Evolutionary conservation across 2,329 filamentous ascomycete genomes (phyloP).

Genomic region (Sporothrix euskadiensis): DNA sequence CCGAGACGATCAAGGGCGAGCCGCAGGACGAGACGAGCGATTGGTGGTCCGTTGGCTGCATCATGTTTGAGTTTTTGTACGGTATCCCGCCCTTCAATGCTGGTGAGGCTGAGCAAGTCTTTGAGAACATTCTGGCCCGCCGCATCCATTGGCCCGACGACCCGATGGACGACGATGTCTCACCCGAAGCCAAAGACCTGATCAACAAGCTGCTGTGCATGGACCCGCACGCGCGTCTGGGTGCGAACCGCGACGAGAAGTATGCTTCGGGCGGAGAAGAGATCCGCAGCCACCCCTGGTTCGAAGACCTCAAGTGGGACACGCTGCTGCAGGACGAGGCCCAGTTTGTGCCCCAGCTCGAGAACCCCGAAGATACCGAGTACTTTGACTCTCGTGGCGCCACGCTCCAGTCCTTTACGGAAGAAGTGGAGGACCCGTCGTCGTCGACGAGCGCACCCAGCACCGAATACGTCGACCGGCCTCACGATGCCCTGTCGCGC

Average conservation of each 20-base stretch:
- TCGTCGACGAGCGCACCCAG: constrained; percentile 72
- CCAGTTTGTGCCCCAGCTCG: constrained; percentile 87
- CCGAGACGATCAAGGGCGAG: constrained; percentile 92
- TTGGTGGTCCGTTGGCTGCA: constrained; percentile 99
- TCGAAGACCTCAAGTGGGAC: constrained; percentile 83
- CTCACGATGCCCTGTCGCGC: constrained; percentile 89
- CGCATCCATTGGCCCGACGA: constrained; percentile 92
- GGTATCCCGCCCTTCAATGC: constrained; percentile 94
- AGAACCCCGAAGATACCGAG: constrained; percentile 95
- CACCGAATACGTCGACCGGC: constrained; percentile 76
- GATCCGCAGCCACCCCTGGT: constrained; percentile 88
- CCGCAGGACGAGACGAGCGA: constrained; percentile 98
- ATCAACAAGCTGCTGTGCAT: constrained; percentile 90
- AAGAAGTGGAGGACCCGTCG: constrained; percentile 88
- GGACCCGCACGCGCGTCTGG: constrained; percentile 77
- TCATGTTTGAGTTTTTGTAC: constrained; percentile 93
- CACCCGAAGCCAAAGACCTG: constrained; percentile 85
- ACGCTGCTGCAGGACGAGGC: constrained; percentile 91
- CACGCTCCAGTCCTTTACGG: constrained; percentile 85
- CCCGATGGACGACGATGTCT: constrained; percentile 69
- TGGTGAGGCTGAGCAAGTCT: constrained; percentile 84
- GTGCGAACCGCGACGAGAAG: constrained; percentile 81
- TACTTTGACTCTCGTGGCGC: constrained; percentile 94
- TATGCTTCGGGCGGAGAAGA: constrained; percentile 83
- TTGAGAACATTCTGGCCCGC: constrained; percentile 90